Base-by-base conservation (phyloP, 2,329 filamentous ascomycete genomes). In the Paecilomyces sp. region DNA sequence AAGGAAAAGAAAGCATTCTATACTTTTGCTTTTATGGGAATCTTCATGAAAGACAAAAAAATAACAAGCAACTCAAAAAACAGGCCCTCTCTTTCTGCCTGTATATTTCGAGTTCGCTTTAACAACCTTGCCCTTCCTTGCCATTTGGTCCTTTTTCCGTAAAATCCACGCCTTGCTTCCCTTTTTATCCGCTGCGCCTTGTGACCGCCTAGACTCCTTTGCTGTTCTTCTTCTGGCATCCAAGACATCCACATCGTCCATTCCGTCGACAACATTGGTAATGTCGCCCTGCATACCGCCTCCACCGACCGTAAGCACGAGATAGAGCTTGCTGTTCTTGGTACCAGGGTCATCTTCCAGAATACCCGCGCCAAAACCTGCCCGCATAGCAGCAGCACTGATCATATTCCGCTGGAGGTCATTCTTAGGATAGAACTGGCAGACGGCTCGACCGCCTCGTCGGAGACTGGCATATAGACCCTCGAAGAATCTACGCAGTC, bases 351-450 rank as follows among this genome's bases (percentile, higher is more conserved):
- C 93, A 75, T 99, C 94, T 75, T 97, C 93, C 55, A 99, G 80
- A 34, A 99, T 83, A 78, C 94, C 94, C 0, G 94, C 94, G 55
- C 94, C 93, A 69, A 99, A 99, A 0, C 94, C 94, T 1, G 94
- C 94, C 71, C 90, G 92, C 62, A 97, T 89, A 0, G 94, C 94
- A 0, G 94, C 94, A 61, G 85, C 83, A 57, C 88, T 91, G 66
- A 99, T 96, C 92, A 99, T 96, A 70, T 84, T 86, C 70, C 92
- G 85, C 78, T 99, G 94, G 63, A 85, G 82, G 66, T 95, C 89
- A 73, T 99, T 97, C 78, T 96, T 96, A 2, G 94, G 94, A 74
- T 99, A 99, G 75, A 99, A 99, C 71, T 99, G 94, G 72, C 92
- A 96, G 13, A 97, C 93, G 0, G 94, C 94, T 41, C 91, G 84